phyloP scores from a whole-genome alignment of 768 basidiomycete genomes.

The Lepiota subincarnata region DNA sequence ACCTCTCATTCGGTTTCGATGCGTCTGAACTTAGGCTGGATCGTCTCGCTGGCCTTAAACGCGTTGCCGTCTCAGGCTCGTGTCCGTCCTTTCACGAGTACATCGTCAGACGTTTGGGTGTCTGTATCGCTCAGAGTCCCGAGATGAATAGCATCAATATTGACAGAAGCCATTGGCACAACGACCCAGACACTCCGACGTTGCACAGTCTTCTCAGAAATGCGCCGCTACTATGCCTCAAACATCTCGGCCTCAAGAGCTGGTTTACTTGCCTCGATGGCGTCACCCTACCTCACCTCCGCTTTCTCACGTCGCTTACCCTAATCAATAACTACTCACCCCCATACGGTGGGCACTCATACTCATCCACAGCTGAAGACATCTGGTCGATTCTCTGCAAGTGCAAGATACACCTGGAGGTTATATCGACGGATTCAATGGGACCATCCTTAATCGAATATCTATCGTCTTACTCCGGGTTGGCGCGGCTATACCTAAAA shows the following conservation, averaged over 20 bases:
- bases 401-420: slow-evolving; percentile 3
- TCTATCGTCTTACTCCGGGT: slow-evolving; percentile 1
- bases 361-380: background rate
- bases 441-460: slow-evolving; percentile 3
- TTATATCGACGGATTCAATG: slow-evolving; percentile 2
- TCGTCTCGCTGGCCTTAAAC: slow-evolving; percentile 2
- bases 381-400: slow-evolving; percentile 2
- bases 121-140: slow-evolving; percentile 5
- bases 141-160: slow-evolving; percentile 8
- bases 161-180: background rate
- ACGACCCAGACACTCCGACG: background rate
- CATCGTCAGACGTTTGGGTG: slow-evolving; percentile 5
- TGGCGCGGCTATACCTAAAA: slow-evolving; percentile 1
- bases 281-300: slow-evolving; percentile 5
- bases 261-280: slow-evolving; percentile 4
- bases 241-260: slow-evolving; percentile 4
- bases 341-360: background rate
- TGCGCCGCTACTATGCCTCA: slow-evolving; percentile 1
- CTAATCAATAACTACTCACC: background rate
- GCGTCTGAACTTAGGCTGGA: slow-evolving; percentile 2
- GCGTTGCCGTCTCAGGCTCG: slow-evolving; percentile 4
- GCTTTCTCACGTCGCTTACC: slow-evolving; percentile 3
- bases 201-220: background rate
- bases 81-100: background rate
- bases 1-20: slow-evolving; percentile 5